Percentiles rank a stretch among this genome's conserved stretches.
Conservation (phyloP, 2,329 filamentous ascomycete genomes). For the Venturia pyrina region DNA sequence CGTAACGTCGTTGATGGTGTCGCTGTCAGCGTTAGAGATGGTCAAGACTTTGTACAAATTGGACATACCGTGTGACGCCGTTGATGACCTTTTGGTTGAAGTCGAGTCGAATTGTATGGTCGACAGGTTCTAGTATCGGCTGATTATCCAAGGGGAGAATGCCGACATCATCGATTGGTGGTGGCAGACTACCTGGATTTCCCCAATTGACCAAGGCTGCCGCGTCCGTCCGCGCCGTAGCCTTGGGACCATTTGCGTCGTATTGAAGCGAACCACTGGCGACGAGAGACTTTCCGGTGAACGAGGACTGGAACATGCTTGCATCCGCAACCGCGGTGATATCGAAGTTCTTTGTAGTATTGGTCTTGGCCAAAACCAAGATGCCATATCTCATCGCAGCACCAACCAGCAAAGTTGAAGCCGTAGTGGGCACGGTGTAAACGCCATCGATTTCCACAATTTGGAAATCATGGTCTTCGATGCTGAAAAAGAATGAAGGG, state of each 20-base stretch:
- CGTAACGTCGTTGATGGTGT: constrained; percentile 60
- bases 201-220: background rate
- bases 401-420: constrained; percentile 45
- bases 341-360: constrained; percentile 47
- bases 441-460: constrained; percentile 64
- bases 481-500: constrained; percentile 59
- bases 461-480: constrained; percentile 55
- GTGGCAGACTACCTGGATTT: background rate
- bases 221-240: background rate
- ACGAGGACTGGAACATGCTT: constrained; percentile 1
- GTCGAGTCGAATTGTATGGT: constrained; percentile 29
- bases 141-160: constrained; percentile 60
- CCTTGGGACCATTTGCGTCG: background rate
- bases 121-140: constrained; percentile 47
- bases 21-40: constrained; percentile 19
- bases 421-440: constrained; percentile 48
- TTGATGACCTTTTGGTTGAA: background rate
- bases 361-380: constrained; percentile 50
- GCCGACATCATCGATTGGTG: constrained; percentile 53
- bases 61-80: constrained; percentile 1
- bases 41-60: background rate
- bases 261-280: constrained; percentile 4
- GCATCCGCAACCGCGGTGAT: constrained; percentile 41
- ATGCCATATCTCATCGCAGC: constrained; percentile 64
- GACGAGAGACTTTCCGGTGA: background rate